Evolutionary conservation across 257 asterid species (phyloP), one percentile per base, ranked within the genome.

Genomic region (Solanum rostratum): DNA sequence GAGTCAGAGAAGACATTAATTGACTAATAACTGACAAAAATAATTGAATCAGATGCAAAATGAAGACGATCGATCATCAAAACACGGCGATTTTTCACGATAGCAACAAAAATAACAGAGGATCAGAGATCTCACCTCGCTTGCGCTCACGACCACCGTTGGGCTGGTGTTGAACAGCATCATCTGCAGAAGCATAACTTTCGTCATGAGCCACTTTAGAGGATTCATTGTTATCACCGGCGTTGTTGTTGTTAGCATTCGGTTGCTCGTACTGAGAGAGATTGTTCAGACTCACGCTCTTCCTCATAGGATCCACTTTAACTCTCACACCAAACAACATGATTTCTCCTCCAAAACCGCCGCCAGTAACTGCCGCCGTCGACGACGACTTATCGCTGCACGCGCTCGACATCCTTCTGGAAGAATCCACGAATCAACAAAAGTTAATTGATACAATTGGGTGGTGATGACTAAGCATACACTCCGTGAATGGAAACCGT

Each of bases 101-200:
- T 20, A 80, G 5, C 29, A 81, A 59, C 18, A 59, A 39, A 24
- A 2, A 12, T 3, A 50, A 10, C 73, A 60, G 65, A 70, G 49
- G 86, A 89, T 24, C 24, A n/a, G 71, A 86, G 94, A 91, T 92
- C 92, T 86, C 60, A 94, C 98, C 98, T 93, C 98, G 89, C 87
- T 94, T 95, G 16, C 98, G 98, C 92, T 92, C 97, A 66, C 97
- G 93, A 43, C 83, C 87, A 29, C 89, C 88, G 88, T 84, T 90
- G 53, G 92, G 63, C 11, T 88, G 95, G 55, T 79, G 92, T 22
- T 90, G 92, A 79, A 88, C 86, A 30, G 50, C 83, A n/a, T 71
- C 86, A 60, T 84, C 84, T 24, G 83, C 76, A 33, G 86, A 57
- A 15, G 83, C 69, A 43, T 39, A 74, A 4, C 59, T 60, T 24